Evolutionary conservation across 2,329 filamentous ascomycete genomes (phyloP).

Genomic region (Fusarium fujikuroi): DNA sequence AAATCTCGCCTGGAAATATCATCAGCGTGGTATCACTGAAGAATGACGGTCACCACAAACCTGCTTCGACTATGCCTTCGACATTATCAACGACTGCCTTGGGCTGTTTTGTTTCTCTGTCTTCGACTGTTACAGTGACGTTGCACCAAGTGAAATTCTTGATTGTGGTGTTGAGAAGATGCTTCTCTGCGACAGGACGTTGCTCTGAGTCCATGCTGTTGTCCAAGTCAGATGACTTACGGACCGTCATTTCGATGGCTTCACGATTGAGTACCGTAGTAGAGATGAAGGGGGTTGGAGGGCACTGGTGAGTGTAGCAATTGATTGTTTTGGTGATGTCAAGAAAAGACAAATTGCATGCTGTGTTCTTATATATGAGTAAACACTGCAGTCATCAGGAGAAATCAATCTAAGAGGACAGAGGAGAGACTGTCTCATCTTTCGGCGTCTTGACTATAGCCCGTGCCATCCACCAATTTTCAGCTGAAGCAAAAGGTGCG

Average conservation of each 20-base stretch:
- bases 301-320: too few species aligned
- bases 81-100: constrained; percentile 72
- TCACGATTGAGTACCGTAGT: too few species aligned
- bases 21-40: neutral
- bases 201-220: constrained; percentile 41
- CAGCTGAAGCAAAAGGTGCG: neutral
- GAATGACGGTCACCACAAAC: constrained; percentile 48
- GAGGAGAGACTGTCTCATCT: neutral
- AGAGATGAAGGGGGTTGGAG: neutral
- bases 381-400: neutral
- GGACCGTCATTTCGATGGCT: constrained; percentile 7
- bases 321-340: neutral
- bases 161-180: constrained; percentile 72
- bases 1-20: constrained; percentile 66
- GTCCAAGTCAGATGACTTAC: constrained; percentile 2
- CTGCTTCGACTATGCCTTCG: constrained; percentile 72
- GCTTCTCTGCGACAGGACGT: constrained; percentile 52
- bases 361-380: neutral
- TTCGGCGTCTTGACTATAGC: constrained; percentile 26
- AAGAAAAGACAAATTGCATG: neutral
- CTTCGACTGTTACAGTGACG: constrained; percentile 77
- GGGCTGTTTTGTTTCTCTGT: constrained; percentile 71
- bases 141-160: constrained; percentile 72
- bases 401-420: neutral
- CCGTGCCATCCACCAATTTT: neutral